These are phyloP conservation scores for Albizia julibrissin DNA, from an alignment of 306 rosid species.

Conservation along the genomic window DNA sequence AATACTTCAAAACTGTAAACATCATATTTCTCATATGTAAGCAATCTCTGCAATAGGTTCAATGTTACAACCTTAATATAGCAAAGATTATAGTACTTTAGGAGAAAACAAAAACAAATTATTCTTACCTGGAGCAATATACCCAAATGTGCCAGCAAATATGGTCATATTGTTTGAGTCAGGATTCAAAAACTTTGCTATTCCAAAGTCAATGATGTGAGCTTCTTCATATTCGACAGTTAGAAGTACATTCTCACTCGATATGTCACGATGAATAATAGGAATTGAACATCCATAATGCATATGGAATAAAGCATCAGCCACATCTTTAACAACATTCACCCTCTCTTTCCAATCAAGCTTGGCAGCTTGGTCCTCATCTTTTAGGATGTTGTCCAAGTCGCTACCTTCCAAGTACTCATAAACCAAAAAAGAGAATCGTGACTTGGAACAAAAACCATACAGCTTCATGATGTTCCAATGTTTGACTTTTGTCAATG, in stretches of 20 bases:
- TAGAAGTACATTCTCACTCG: background rate
- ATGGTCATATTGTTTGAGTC: background rate
- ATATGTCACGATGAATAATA: background rate
- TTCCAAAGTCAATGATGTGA: background rate
- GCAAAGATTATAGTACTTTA: background rate
- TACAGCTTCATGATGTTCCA: too few species aligned
- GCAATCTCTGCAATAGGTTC: background rate
- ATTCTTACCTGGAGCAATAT: slow-evolving; percentile 20
- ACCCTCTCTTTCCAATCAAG: background rate
- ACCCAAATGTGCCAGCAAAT: slow-evolving; percentile 30
- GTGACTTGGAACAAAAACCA: slow-evolving; percentile 16
- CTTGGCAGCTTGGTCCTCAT: background rate
- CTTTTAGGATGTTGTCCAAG: background rate
- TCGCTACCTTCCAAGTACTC: background rate
- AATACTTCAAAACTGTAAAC: background rate
- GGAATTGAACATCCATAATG: background rate
- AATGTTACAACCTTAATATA: background rate
- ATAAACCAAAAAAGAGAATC: slow-evolving; percentile 13
- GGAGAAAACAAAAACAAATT: background rate
- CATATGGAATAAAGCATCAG: too few species aligned
- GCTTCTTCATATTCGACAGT: background rate
- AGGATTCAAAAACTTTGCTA: background rate
- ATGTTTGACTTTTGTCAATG: too few species aligned
- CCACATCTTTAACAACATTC: background rate
- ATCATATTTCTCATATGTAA: slow-evolving; percentile 3